These are phyloP conservation scores for Teunomyces aglyptinius DNA, from an alignment of 805 yeast genomes.

Conservation along the genomic window DNA sequence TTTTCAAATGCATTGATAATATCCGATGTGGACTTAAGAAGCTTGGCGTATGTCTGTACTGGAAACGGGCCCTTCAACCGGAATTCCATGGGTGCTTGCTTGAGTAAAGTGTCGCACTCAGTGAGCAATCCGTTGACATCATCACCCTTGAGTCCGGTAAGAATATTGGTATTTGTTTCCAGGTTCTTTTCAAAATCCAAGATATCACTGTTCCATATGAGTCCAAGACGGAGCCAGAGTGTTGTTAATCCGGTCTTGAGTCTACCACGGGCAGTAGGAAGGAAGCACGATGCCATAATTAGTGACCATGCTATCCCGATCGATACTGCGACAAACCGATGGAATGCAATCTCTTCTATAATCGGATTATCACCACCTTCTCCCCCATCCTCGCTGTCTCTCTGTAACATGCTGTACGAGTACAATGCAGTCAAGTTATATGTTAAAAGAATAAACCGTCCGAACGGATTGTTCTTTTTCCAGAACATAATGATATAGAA, in stretches of 20 bases:
- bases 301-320: constrained; percentile 79
- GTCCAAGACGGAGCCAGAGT: constrained; percentile 78
- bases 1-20: constrained; percentile 77
- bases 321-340: constrained; percentile 69
- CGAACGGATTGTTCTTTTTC: constrained; percentile 62
- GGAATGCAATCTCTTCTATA: constrained; percentile 72
- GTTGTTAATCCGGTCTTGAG: constrained; percentile 63
- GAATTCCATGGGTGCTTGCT: constrained; percentile 74
- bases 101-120: constrained; percentile 57
- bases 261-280: constrained; percentile 75
- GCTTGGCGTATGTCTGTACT: constrained; percentile 43
- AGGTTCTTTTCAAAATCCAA: constrained; percentile 40
- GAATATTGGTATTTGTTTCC: constrained; percentile 9
- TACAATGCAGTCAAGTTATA: constrained; percentile 77
- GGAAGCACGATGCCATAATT: constrained; percentile 57
- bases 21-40: constrained; percentile 56
- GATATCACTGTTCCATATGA: constrained; percentile 78
- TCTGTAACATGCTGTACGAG: constrained; percentile 63
- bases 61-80: constrained; percentile 76
- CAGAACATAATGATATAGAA: constrained; percentile 63
- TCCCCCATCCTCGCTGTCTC: constrained; percentile 55
- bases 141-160: constrained; percentile 11
- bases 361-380: constrained; percentile 73
- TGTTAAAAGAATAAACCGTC: constrained; percentile 68
- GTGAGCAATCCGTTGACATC: constrained; percentile 54